Evolutionary conservation across 2,329 filamentous ascomycete species (phyloP), one percentile per base, ranked within the genome.

Genomic region (Alternaria gaisen): DNA sequence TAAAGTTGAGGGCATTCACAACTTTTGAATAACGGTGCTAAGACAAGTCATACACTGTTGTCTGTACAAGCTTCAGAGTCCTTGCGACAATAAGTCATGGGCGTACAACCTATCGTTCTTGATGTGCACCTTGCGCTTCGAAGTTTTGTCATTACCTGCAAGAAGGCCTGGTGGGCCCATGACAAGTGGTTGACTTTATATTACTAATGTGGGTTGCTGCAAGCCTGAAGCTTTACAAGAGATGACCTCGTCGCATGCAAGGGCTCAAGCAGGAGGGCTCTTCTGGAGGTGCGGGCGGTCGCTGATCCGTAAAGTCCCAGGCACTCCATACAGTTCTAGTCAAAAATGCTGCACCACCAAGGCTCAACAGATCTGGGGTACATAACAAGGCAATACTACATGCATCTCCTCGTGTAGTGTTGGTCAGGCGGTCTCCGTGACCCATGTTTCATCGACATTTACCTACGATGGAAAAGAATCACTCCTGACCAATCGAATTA

Each of bases 351-450:
- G 28, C 26, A 24, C 14, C 5, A 58, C 50, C 47, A 38, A 48
- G 50, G 53, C 64, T 68, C 64, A 64, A 67, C 56, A 62, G 58
- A 64, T 64, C 65, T 60, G 65, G 63, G 60, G 63, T 66, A 57
- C 66, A 69, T 67, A 32, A 28, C 52, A 58, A 50, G 42, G 60
- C 54, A 58, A 47, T 30, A 41, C 54, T 56, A 55, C 53, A 63
- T 63, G 60, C 43, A 63, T 51, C 46, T 32, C 32, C 51, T 26
- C 5, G 56, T 57, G 43, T 51, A 63, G 58, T 24, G 46, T 42
- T 47, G 56, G 41, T 42, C 43, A 36, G 42, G 38, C 26, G 16
- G 16, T 36, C 38, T 58, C 51, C 24, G 36, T 52, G 44, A 32
- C 44, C 22, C 56, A 22, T 57, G 52, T 50, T 32, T 30, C 22